These are phyloP conservation scores for Penicillium riverlandense DNA, from an alignment of 495 filamentous ascomycete genomes.

Conservation along the genomic window DNA sequence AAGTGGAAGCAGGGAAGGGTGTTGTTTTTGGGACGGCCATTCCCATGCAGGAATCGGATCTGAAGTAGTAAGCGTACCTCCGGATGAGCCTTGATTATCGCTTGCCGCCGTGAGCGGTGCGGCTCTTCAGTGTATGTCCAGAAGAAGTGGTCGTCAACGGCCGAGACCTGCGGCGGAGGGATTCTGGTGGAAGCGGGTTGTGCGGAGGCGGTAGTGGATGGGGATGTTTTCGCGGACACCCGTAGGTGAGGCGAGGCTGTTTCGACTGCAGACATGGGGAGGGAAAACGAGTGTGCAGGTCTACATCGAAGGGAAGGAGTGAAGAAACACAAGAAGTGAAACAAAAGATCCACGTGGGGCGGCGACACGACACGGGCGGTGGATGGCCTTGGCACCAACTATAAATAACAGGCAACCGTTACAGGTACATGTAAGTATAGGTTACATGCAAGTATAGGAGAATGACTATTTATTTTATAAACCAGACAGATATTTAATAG, in stretches of 20 bases:
- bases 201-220: slow-evolving; percentile 13
- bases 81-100: slow-evolving; percentile 98
- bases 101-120: slow-evolving; percentile 78
- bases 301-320: slow-evolving; percentile 6
- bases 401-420: no score
- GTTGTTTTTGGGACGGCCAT: no score
- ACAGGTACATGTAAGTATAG: no score
- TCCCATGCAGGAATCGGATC: no score
- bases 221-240: slow-evolving; percentile 25
- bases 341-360: slow-evolving; percentile 34
- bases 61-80: slow-evolving; percentile 51
- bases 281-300: slow-evolving; percentile 4
- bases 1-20: not conserved
- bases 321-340: slow-evolving; percentile 12
- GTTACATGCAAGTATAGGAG: no score
- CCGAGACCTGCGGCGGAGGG: slow-evolving; percentile 25
- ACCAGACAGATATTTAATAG: slow-evolving; percentile 45
- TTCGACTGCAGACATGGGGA: slow-evolving; percentile 17
- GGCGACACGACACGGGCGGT: slow-evolving; percentile 20
- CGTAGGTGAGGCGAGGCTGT: slow-evolving; percentile 32
- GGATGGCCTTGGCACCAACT: slow-evolving; percentile 4
- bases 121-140: slow-evolving; percentile 99
- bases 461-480: no score
- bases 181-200: slow-evolving; percentile 20
- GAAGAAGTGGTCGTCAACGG: slow-evolving; percentile 55